phyloP scores from a whole-genome alignment of 257 asterid genomes.

The Leptodermis oblonga region DNA sequence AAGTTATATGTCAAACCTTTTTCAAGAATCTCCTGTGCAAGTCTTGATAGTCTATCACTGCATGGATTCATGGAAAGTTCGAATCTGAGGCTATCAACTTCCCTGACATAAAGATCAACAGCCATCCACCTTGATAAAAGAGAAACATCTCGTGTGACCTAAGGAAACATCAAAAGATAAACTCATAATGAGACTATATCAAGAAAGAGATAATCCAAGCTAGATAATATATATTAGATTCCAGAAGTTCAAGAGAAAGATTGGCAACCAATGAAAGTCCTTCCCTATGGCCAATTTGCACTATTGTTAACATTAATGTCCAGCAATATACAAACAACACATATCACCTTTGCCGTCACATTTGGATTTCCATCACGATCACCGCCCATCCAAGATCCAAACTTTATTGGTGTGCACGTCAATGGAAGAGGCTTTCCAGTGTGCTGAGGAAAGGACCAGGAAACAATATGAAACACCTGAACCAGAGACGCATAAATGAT shows the following conservation, averaged over 20 bases:
- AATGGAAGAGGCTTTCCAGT: constrained; percentile 88
- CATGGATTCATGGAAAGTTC: constrained; percentile 96
- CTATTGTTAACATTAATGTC: background rate
- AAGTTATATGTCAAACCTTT: constrained; percentile 42
- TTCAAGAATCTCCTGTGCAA: constrained; percentile 77
- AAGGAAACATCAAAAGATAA: constrained; percentile 23
- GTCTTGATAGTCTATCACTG: constrained; percentile 46
- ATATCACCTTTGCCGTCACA: constrained; percentile 86
- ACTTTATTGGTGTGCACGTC: constrained; percentile 95
- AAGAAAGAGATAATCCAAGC: constrained; percentile 4
- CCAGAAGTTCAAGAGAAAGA: background rate
- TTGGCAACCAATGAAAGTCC: background rate
- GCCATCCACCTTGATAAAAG: constrained; percentile 99
- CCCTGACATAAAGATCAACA: constrained; percentile 79
- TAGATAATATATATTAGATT: background rate
- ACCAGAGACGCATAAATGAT: constrained; percentile 12
- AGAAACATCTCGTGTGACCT: constrained; percentile 89
- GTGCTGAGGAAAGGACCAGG: constrained; percentile 52
- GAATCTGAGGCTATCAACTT: constrained; percentile 84
- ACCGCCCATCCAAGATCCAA: constrained; percentile 99
- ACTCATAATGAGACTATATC: constrained; percentile 15
- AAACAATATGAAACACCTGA: constrained; percentile 16
- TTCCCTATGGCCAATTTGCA: background rate
- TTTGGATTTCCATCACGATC: constrained; percentile 99
- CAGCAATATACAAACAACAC: background rate